Percentiles rank a stretch among this genome's conserved stretches.
phyloP scores from a whole-genome alignment of 1,139 yeast genomes.

The Lodderomyces theae region DNA sequence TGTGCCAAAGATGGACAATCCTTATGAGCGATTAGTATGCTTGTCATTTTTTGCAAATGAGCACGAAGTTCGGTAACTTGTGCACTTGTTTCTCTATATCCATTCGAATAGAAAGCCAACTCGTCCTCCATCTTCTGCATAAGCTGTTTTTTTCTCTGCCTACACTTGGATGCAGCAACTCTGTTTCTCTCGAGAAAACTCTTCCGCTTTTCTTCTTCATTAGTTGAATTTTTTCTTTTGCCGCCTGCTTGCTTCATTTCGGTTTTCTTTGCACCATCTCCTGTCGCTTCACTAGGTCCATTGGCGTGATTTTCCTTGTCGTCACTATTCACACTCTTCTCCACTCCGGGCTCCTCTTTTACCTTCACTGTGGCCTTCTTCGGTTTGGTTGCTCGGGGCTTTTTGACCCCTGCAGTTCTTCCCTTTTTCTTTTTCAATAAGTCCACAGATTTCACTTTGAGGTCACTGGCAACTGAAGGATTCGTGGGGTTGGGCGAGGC shows the following conservation, averaged over 20 bases:
- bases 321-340: conserved; percentile 14
- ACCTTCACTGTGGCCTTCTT: conserved; percentile 9
- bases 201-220: conserved; percentile 61
- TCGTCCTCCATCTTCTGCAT: conserved; percentile 81
- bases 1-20: conserved; percentile 36
- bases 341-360: conserved; percentile 7
- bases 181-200: conserved; percentile 87
- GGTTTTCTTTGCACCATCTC: conserved; percentile 1
- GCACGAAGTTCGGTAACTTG: conserved; percentile 60
- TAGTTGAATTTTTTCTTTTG: conserved; percentile 3
- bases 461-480: neutral
- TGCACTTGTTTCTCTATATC: conserved; percentile 63
- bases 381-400: conserved; percentile 10
- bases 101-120: conserved; percentile 61
- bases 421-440: neutral
- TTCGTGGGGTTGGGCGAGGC: neutral
- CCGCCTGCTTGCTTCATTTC: conserved; percentile 1
- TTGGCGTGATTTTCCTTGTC: conserved; percentile 9
- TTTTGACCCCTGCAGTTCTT: neutral
- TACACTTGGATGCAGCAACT: conserved; percentile 92
- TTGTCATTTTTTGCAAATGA: conserved; percentile 53
- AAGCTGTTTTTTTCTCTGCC: conserved; percentile 91
- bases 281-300: too few relatives aligned
- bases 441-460: neutral
- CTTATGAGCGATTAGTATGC: conserved; percentile 36